Conservation (phyloP, 2,329 filamentous ascomycete species). For the Ceratocystis alfenasii region DNA sequence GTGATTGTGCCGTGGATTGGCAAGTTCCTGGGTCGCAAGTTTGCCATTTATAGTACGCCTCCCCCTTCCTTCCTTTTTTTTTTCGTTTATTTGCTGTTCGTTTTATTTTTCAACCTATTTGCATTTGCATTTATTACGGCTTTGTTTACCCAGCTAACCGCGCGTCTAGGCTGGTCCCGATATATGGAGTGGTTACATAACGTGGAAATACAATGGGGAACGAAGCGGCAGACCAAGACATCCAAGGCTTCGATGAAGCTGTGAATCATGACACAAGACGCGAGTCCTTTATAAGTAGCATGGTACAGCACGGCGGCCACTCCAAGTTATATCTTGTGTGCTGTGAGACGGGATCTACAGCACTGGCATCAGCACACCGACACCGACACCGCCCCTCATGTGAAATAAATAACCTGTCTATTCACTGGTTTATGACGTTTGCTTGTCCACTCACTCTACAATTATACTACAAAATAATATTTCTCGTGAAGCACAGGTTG, state of each 20-base stretch:
- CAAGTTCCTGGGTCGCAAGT: slow-evolving; percentile 88
- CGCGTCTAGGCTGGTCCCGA: slow-evolving; percentile 62
- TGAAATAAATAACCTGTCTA: neutral
- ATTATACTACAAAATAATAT: neutral
- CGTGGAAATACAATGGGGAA: slow-evolving; percentile 58
- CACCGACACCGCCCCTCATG: neutral
- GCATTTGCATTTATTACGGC: neutral
- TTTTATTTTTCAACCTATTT: neutral
- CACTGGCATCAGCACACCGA: slow-evolving; percentile 5
- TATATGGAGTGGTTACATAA: slow-evolving; percentile 91
- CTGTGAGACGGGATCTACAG: slow-evolving; percentile 11
- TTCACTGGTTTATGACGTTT: neutral
- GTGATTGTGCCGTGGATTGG: slow-evolving; percentile 85
- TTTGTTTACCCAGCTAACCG: neutral
- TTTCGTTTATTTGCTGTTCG: too few species aligned
- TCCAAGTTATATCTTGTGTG: neutral
- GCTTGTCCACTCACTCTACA: neutral
- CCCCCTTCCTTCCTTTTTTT: too few species aligned
- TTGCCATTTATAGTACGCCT: slow-evolving; percentile 83
- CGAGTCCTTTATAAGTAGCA: neutral
- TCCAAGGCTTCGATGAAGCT: slow-evolving; percentile 36
- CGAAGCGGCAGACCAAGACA: slow-evolving; percentile 51
- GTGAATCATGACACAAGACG: neutral
- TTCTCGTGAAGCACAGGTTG: neutral
- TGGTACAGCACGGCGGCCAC: neutral